Evolutionary conservation across 192 early-diverging fungal species (phyloP), one percentile per base, ranked within the genome.

Genomic region (Mycoemilia scoparia): DNA sequence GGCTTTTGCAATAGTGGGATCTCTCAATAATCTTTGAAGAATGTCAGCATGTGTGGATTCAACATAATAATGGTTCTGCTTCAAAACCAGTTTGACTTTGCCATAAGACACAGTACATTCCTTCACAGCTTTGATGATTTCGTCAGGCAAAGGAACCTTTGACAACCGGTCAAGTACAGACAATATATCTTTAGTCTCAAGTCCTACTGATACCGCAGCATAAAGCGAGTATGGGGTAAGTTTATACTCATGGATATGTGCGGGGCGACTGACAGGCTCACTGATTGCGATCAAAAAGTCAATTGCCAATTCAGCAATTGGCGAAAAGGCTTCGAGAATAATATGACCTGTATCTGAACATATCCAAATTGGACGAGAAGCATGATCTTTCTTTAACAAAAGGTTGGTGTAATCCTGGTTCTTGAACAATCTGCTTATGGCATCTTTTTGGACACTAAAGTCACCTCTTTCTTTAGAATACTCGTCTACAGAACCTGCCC

Each of bases 191-290:
- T 78, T 81, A 5, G 83, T 84, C 29, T 84, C 73, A 25, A 99
- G 65, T 1, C 95, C 95, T 1, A 96, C 88, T 21, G 87, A 90
- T 4, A 99, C 89, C n/a, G 88, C 91, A 10, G 95, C 95, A 48
- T 96, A 90, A 3, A 99, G 67, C 16, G 85, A 90, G 45, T 90
- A 93, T 13, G 84, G 72, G 1, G 95, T 95, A 27, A 99, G 51
- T 45, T 79, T 75, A 64, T 96, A 99, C 58, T 99, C 95, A 40
- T 55, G 60, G 23, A 45, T 45, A 32, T 49, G 38, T 26, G 58
- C 53, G 9, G 68, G 77, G 49, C 84, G 67, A 45, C 77, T 82
- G 3, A 96, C 69, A 29, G 95, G 95, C 47, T 99, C 95, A 32
- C 86, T 82, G 36, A 99, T 86, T 11, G 91, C 77, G 29, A 89